phyloP scores from a whole-genome alignment of 2,329 filamentous ascomycete genomes.

The Ustulina deusta region DNA sequence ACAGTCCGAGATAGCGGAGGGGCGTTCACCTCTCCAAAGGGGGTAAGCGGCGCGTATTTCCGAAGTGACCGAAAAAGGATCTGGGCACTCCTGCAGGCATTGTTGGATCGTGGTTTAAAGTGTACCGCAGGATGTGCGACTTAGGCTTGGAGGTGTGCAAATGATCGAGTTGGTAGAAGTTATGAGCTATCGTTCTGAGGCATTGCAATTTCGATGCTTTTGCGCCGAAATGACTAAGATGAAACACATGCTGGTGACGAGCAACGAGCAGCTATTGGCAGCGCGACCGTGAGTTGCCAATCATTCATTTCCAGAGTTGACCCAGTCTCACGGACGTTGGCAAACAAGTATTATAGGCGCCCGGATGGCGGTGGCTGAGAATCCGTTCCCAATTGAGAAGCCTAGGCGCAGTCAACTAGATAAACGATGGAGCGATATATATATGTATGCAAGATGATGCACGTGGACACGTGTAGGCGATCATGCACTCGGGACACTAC shows the following conservation, averaged over 20 bases:
- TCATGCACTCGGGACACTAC: constrained; percentile 31
- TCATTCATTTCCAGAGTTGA: background rate
- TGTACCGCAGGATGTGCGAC: constrained; percentile 1
- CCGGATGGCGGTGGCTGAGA: constrained; percentile 27
- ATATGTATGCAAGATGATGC: constrained; percentile 40
- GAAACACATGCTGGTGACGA: background rate
- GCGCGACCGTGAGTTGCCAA: background rate
- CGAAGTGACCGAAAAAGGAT: constrained; percentile 19
- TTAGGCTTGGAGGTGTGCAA: background rate
- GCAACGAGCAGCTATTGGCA: constrained; percentile 8
- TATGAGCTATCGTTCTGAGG: background rate
- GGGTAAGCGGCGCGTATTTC: constrained; percentile 33
- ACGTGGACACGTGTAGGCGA: constrained; percentile 33
- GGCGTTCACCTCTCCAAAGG: constrained; percentile 10
- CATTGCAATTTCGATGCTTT: background rate
- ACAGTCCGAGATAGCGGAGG: constrained; percentile 18
- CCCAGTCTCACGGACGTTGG: constrained; percentile 9
- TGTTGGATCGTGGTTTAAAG: background rate
- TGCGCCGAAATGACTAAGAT: background rate
- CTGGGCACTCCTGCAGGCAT: background rate
- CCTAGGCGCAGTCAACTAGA: constrained; percentile 17
- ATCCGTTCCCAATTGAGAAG: constrained; percentile 39
- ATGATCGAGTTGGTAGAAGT: background rate
- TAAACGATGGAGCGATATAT: constrained; percentile 6
- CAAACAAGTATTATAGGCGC: constrained; percentile 10